Percentiles rank a stretch among this genome's conserved stretches.
phyloP scores from a whole-genome alignment of 176 grass and related monocot species.

The Aegilops tauschii region DNA sequence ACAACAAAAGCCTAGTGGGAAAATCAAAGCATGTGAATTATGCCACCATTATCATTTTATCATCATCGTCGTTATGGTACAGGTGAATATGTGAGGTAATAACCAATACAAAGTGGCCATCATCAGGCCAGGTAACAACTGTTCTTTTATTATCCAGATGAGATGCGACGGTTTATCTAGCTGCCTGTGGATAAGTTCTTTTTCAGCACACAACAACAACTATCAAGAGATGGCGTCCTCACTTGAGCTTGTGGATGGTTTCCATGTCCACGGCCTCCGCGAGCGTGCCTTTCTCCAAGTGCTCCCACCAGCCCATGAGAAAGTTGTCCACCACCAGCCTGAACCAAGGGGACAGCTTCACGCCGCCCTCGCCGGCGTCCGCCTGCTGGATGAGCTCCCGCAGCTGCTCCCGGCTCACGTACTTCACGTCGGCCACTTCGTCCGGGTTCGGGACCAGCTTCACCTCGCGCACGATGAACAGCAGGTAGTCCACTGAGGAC shows the following conservation, averaged over 20 bases:
- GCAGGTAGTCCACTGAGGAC: constrained; percentile 75
- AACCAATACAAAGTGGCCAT: not conserved
- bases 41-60: not conserved
- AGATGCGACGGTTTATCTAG: not conserved
- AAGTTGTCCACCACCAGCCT: constrained; percentile 86
- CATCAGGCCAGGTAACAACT: not conserved
- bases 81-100: not conserved
- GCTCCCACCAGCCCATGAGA: constrained; percentile 92
- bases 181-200: not conserved
- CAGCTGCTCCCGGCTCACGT: constrained; percentile 70
- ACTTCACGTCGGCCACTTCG: constrained; percentile 80
- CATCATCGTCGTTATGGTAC: not conserved
- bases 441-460: constrained; percentile 75
- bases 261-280: constrained; percentile 69
- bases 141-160: not conserved
- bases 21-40: not conserved
- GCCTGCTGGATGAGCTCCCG: constrained; percentile 74
- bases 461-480: constrained; percentile 79
- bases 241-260: constrained; percentile 90
- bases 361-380: constrained; percentile 59
- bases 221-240: not conserved
- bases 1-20: not conserved
- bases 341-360: constrained; percentile 96
- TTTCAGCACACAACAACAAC: not conserved
- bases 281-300: constrained; percentile 71